Evolutionary conservation across 2,329 filamentous ascomycete genomes (phyloP).

Genomic region (Immersiporthe knoxdaviesiana): DNA sequence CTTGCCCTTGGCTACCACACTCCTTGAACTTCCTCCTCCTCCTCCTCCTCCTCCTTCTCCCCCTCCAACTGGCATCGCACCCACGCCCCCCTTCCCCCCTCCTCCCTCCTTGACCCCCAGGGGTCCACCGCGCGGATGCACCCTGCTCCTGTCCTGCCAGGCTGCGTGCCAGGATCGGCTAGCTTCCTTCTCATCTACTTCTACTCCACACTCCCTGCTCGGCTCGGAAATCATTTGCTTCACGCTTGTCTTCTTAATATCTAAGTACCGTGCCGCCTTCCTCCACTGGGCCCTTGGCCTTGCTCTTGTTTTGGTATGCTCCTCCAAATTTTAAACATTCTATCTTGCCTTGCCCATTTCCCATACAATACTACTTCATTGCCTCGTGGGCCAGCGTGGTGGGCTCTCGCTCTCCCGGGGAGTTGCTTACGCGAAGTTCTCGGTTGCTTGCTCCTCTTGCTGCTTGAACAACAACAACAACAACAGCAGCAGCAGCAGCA

Average conservation of each 20-base stretch:
- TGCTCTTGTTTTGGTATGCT: constrained; percentile 7
- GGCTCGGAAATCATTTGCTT: constrained; percentile 25
- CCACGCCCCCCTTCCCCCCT: neutral
- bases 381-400: neutral
- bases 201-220: constrained; percentile 29
- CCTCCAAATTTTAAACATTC: constrained; percentile 7
- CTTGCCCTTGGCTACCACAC: constrained; percentile 24
- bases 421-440: constrained; percentile 3
- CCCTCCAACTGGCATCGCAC: constrained; percentile 5
- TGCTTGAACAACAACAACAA: neutral
- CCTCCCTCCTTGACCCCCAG: constrained; percentile 8
- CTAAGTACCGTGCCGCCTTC: constrained; percentile 23
- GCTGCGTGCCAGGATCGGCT: constrained; percentile 26
- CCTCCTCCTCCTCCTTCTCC: neutral
- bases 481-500: no score
- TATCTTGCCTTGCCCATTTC: neutral
- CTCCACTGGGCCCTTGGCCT: constrained; percentile 11
- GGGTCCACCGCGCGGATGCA: constrained; percentile 19
- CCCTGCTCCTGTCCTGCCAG: constrained; percentile 12
- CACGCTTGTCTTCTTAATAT: constrained; percentile 26
- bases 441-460: neutral
- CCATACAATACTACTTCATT: neutral
- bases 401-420: neutral
- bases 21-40: neutral
- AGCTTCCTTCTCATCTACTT: constrained; percentile 29